These are phyloP conservation scores for Triangularia setosa DNA, from an alignment of 2,329 filamentous ascomycete genomes.

Conservation along the genomic window DNA sequence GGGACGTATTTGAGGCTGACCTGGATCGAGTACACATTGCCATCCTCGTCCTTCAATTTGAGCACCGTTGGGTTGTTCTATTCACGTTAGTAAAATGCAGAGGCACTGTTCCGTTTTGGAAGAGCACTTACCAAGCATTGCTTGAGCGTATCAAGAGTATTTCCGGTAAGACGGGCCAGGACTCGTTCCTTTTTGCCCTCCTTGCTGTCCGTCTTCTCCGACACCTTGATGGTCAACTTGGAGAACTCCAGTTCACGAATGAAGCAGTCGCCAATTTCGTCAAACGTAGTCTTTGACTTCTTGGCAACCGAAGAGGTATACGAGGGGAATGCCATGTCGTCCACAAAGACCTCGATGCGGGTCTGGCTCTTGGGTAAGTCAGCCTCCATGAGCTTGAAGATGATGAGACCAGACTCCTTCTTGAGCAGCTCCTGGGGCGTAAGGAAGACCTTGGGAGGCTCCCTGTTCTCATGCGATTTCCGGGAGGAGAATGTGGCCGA, in stretches of 20 bases:
- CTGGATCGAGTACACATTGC: slow-evolving; percentile 72
- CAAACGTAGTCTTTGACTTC: slow-evolving; percentile 66
- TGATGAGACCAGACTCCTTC: slow-evolving; percentile 86
- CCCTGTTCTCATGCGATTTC: slow-evolving; percentile 51
- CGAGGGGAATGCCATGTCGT: slow-evolving; percentile 89
- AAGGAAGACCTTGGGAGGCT: slow-evolving; percentile 72
- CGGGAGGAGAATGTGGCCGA: slow-evolving; percentile 39
- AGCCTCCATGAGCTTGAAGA: slow-evolving; percentile 91
- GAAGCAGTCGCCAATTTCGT: slow-evolving; percentile 93
- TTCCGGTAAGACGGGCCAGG: slow-evolving; percentile 77
- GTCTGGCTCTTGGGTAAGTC: slow-evolving; percentile 73
- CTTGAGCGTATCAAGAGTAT: slow-evolving; percentile 82
- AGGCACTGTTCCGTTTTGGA: background rate
- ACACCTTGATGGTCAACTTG: slow-evolving; percentile 79
- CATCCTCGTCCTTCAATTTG: slow-evolving; percentile 73
- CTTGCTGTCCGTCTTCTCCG: slow-evolving; percentile 72
- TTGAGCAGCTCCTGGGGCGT: slow-evolving; percentile 74
- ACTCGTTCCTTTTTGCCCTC: slow-evolving; percentile 69
- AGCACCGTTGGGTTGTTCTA: slow-evolving; percentile 87
- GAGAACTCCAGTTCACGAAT: slow-evolving; percentile 97
- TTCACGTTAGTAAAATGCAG: slow-evolving; percentile 14
- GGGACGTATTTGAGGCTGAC: slow-evolving; percentile 95
- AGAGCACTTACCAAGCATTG: slow-evolving; percentile 64
- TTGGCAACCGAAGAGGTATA: slow-evolving; percentile 77
- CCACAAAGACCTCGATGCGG: slow-evolving; percentile 83